Base-by-base conservation (phyloP, 2,329 filamentous ascomycete species). In the Cryphonectria naterciae region DNA sequence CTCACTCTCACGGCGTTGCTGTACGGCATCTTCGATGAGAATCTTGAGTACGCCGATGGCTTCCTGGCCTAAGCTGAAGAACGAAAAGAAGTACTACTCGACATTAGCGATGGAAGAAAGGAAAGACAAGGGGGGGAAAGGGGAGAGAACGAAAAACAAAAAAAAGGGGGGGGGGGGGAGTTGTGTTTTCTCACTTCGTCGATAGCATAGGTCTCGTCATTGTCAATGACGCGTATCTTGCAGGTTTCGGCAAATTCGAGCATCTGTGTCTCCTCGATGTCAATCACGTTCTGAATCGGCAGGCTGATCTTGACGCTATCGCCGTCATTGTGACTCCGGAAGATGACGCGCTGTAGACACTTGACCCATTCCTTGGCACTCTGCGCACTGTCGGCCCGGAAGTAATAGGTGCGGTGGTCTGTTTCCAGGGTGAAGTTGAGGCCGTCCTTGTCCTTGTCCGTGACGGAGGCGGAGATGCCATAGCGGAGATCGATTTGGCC, bases 341-440 rank as follows among this genome's bases (percentile, higher is more conserved):
- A 98, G 70, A 98, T 98, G 75, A 97, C 95, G 72, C 96, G 93
- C 78, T 98, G 95, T 37, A 99, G 84, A 68, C 93, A 90, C 81
- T 96, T 96, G 62, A 98, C 95, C 96, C 96, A 99, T 83, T 98
- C 96, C 79, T 94, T 96, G 15, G 96, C 96, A 78, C 93, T 97
- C 4, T 91, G 87, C 1, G 89, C 86, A 78, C 93, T 98, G 79
- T 99, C 96, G 52, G 95, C 96, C 77, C 89, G 90, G 83, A 98
- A 97, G 76, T 94, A 88, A 81, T 96, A 97, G 1, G 89, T 94
- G 68, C 94, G 88, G 73, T 95, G 89, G 77, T 95, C 89, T 0
- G 94, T 98, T 10, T 91, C 91, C 60, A 98, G 89, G 8, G 90
- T 88, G 77, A 98, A 98, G 74, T 92, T 88, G 25, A 91, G 85